These are phyloP conservation scores for Ramalina peruviana DNA, from an alignment of 495 filamentous ascomycete species.

Conservation along the genomic window DNA sequence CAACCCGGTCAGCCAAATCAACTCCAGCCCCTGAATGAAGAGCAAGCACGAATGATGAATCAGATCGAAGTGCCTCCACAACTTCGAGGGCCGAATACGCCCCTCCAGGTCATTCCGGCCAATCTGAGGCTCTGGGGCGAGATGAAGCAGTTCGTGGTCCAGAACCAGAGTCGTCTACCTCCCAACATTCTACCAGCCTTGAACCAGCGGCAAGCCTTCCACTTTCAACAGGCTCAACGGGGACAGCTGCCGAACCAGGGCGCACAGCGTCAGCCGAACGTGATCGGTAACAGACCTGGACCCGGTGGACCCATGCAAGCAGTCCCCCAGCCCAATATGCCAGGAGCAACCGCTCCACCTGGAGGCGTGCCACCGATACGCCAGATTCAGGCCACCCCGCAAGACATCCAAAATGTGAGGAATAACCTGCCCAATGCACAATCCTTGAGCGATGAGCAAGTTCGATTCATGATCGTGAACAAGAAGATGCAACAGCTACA, in stretches of 20 bases:
- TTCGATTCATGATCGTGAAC: slow-evolving; percentile 28
- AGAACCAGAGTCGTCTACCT: slow-evolving; percentile 32
- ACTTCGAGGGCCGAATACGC: slow-evolving; percentile 25
- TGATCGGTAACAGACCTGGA: background rate
- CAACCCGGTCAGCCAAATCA: background rate
- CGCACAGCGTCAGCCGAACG: too few species aligned
- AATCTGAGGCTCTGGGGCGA: slow-evolving; percentile 59
- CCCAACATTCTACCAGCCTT: slow-evolving; percentile 32
- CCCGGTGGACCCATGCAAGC: slow-evolving; percentile 4
- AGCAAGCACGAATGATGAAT: slow-evolving; percentile 37
- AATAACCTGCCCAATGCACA: slow-evolving; percentile 15
- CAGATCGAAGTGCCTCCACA: slow-evolving; percentile 25
- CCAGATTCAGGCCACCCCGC: slow-evolving; percentile 21
- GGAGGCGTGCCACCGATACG: slow-evolving; percentile 21
- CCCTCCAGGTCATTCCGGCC: slow-evolving; percentile 35
- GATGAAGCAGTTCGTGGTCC: slow-evolving; percentile 46
- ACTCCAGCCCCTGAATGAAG: slow-evolving; percentile 27
- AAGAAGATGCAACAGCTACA: slow-evolving; percentile 24
- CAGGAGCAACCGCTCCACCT: slow-evolving; percentile 7
- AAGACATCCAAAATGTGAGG: slow-evolving; percentile 34
- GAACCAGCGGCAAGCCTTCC: slow-evolving; percentile 36
- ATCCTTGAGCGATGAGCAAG: slow-evolving; percentile 37
- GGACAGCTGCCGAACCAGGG: background rate
- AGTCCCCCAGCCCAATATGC: slow-evolving; percentile 14
- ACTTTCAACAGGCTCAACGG: slow-evolving; percentile 29